Percentiles rank a stretch among this genome's conserved stretches.
phyloP scores from a whole-genome alignment of 192 early-diverging fungal species.

The Obelidium mucronatum region DNA sequence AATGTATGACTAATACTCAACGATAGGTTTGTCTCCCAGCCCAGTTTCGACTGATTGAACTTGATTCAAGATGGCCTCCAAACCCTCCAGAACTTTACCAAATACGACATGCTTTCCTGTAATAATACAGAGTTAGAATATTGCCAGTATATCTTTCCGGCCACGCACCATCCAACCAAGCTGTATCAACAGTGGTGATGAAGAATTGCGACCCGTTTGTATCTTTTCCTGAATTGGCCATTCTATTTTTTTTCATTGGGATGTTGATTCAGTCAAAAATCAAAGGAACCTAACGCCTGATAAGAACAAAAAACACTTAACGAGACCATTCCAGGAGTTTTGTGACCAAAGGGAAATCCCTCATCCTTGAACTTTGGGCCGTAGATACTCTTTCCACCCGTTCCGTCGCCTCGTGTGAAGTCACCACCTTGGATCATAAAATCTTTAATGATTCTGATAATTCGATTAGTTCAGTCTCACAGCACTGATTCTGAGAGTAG shows the following conservation, averaged over 20 bases:
- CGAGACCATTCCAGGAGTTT: conserved; percentile 43
- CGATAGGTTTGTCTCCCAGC: conserved; percentile 9
- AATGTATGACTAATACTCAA: background rate
- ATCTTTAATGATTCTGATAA: conserved; percentile 29
- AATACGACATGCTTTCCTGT: conserved; percentile 74
- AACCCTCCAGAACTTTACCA: conserved; percentile 65
- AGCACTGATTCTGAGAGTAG: background rate
- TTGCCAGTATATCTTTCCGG: background rate
- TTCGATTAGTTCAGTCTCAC: background rate
- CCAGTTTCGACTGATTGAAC: conserved; percentile 37
- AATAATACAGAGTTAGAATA: conserved; percentile 42
- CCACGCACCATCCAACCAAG: conserved; percentile 35
- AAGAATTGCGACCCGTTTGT: conserved; percentile 71
- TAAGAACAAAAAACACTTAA: too few relatives aligned
- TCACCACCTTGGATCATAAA: conserved; percentile 89
- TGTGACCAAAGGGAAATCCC: conserved; percentile 48
- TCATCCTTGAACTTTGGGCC: conserved; percentile 68
- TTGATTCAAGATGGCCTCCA: conserved; percentile 62
- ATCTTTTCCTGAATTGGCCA: conserved; percentile 71
- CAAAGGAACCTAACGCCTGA: too few relatives aligned
- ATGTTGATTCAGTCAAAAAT: too few relatives aligned
- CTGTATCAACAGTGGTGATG: conserved; percentile 47
- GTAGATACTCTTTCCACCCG: conserved; percentile 58
- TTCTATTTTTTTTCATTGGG: too few relatives aligned
- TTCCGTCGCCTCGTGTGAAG: conserved; percentile 62